Evolutionary conservation across 495 filamentous ascomycete genomes (phyloP), one percentile per base, ranked within the genome.

Genomic region (Tuber calosporum): DNA sequence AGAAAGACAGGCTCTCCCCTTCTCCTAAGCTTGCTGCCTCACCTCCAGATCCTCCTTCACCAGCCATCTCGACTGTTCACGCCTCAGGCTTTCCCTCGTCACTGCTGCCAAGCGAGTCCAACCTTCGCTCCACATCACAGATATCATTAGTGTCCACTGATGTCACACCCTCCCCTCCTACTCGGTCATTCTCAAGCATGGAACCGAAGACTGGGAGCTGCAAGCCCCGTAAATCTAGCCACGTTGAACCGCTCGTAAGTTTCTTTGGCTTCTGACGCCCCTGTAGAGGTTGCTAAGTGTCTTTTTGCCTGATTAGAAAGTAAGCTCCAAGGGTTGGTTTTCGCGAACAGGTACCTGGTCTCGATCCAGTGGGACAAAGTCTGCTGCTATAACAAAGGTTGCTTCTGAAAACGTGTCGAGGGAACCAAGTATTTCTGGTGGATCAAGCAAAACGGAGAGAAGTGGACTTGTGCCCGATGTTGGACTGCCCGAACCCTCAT

Each of bases 281-380:
- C 68, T 36, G n/a, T 69, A 43, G 42, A 41, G 19, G 15, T 30
- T 34, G 40, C 38, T 36, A 69, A 72, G 34, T 48, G 58, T 38
- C 69, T 77, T 70, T 67, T 45, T 79, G 68, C 74, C 66, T 30
- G 40, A 15, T 71, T 15, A 73, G 77, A 77, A 79, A 69, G 58
- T 58, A 66, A 19, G 42, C 72, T 75, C 76, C 75, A 26, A 76
- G 77, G 69, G 26, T 34, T 79, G 75, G 77, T 79, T 79, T 72
- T 72, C 73, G 41, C 77, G 76, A 13, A 79, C 76, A 4, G 68
- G 77, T 66, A 79, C 77, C 30, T 79, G 77, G 77, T 77, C 77
- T 69, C 77, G 77, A 34, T 19, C 67, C 9, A 72, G 72, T 4
- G 73, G 43, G 20, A 78, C 43, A 48, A 79, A 79, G 34, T 79